phyloP scores from a whole-genome alignment of 306 rosid species.

The Dalbergia oliveri region DNA sequence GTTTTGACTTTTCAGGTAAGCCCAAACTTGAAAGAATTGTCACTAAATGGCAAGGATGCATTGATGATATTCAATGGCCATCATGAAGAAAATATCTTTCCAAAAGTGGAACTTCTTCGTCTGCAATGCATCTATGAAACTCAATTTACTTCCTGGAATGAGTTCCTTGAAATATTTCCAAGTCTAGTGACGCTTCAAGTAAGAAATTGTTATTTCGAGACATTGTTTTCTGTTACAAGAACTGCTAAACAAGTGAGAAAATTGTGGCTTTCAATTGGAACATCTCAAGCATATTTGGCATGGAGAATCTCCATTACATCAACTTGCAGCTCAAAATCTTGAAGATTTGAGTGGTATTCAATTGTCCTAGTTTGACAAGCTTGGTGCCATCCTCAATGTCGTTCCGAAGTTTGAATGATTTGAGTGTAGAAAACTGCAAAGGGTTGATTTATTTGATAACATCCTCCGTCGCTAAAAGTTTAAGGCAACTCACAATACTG shows the following conservation, averaged over 20 bases:
- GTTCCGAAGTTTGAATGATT: neutral
- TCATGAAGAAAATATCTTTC: neutral
- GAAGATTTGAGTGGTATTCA: rapidly evolving
- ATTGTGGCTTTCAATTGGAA: constrained; percentile 18
- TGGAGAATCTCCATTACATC: neutral
- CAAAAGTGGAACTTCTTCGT: neutral
- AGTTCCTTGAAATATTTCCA: neutral
- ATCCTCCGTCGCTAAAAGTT: neutral
- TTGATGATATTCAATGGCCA: neutral
- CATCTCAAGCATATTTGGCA: neutral
- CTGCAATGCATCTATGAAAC: neutral
- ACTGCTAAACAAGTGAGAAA: neutral
- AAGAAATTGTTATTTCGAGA: neutral
- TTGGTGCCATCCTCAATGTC: neutral
- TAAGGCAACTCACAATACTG: neutral
- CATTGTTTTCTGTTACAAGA: neutral
- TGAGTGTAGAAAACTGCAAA: neutral
- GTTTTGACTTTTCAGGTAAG: neutral
- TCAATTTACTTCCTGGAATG: neutral
- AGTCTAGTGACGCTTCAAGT: neutral
- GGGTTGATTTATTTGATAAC: neutral
- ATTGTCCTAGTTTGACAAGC: neutral
- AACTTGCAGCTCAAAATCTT: neutral
- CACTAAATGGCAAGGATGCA: constrained; percentile 8
- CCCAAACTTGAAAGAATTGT: neutral